A percentile compares a stretch with the other conserved stretches of the same genome.
Evolutionary conservation across 768 basidiomycete species (phyloP).

Genomic region (Glaciozyma martinii): DNA sequence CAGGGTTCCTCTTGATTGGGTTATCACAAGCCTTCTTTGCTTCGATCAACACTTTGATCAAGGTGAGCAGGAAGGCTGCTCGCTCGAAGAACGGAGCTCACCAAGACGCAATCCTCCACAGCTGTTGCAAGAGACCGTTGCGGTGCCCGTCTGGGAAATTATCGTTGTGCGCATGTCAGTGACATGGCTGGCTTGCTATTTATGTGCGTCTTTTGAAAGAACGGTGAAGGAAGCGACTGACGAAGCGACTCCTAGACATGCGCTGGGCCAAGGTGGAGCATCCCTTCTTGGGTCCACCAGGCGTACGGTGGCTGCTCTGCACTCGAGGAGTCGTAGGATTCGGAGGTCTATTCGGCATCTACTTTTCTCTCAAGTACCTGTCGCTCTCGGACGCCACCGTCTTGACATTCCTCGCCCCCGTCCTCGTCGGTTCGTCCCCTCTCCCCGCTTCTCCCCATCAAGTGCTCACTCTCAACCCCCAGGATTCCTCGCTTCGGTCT

Average conservation of each 20-base stretch:
- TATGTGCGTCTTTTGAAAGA: not conserved
- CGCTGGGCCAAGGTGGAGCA: conserved; percentile 35
- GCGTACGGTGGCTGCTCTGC: conserved; percentile 52
- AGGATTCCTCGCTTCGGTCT: conserved; percentile 43
- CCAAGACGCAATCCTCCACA: not conserved
- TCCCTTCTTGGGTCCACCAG: conserved; percentile 61
- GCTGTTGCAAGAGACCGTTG: not conserved
- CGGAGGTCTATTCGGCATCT: conserved; percentile 34
- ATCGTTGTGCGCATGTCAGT: conserved; percentile 21
- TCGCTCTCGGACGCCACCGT: conserved; percentile 70
- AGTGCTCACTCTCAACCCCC: conserved; percentile 46
- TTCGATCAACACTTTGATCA: conserved; percentile 19
- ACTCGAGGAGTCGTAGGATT: conserved; percentile 65
- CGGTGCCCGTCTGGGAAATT: conserved; percentile 10
- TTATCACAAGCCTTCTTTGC: conserved; percentile 11
- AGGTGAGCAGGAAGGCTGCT: not conserved
- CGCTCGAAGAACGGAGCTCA: not conserved
- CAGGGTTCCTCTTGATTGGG: conserved; percentile 22
- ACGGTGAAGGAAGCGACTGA: not conserved
- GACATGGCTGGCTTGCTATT: conserved; percentile 9
- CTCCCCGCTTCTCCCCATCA: not conserved
- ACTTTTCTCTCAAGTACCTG: conserved; percentile 63
- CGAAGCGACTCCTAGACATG: conserved; percentile 5
- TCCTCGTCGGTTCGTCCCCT: conserved; percentile 41
- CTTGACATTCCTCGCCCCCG: conserved; percentile 64